phyloP scores from a whole-genome alignment of 2,329 filamentous ascomycete species.

The Colletotrichum limetticola region DNA sequence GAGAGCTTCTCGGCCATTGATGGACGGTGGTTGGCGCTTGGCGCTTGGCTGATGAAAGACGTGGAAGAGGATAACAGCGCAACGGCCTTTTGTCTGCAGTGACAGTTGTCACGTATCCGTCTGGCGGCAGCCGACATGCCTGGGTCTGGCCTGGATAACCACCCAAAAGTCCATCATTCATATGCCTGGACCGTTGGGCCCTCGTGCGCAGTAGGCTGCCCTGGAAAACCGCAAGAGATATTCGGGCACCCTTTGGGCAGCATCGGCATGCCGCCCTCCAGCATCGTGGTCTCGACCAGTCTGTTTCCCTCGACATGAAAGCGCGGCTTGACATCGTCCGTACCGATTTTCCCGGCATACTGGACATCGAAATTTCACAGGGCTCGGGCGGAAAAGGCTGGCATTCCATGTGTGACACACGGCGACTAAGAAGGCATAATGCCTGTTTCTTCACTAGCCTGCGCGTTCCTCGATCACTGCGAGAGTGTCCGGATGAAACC shows the following conservation, averaged over 20 bases:
- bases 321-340: constrained; percentile 13
- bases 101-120: neutral
- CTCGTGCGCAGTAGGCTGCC: neutral
- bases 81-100: neutral
- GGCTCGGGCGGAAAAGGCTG: neutral
- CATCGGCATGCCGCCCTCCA: neutral
- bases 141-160: neutral
- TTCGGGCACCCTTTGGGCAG: too few relatives aligned
- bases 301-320: neutral
- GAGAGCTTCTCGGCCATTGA: too few relatives aligned
- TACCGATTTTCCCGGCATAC: neutral
- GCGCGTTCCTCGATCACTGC: neutral
- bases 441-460: constrained; percentile 1
- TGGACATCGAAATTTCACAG: neutral
- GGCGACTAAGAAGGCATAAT: neutral
- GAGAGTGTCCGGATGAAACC: constrained; percentile 16
- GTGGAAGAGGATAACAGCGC: neutral
- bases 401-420: neutral
- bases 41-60: neutral
- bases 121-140: neutral
- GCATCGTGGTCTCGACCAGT: neutral
- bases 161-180: neutral
- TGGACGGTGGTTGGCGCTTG: too few relatives aligned
- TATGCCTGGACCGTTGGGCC: neutral
- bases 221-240: neutral